Evolutionary conservation across 257 asterid species (phyloP).

Genomic region (Echites panduratus): DNA sequence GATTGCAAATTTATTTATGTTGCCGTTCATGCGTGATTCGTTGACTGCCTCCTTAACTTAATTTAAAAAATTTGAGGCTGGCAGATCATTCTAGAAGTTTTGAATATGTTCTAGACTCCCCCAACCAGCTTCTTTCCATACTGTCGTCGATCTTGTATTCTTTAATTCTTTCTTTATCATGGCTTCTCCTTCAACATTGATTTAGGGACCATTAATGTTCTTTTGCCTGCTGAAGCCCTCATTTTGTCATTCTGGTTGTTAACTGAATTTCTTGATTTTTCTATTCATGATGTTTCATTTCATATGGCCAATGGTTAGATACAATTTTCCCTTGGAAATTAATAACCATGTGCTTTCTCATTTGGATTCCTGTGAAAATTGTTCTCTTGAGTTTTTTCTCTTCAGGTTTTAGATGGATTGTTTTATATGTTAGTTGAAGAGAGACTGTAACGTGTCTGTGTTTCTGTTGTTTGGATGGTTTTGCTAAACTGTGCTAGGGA

Average conservation of each 20-base stretch:
- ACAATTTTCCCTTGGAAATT: not conserved
- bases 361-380: not conserved
- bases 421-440: slow-evolving; percentile 17
- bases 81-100: not conserved
- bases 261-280: not conserved
- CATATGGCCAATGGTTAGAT: not conserved
- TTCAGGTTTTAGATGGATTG: not conserved
- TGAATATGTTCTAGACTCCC: not conserved
- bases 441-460: not conserved
- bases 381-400: not conserved
- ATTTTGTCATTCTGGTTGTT: not conserved
- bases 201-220: not conserved
- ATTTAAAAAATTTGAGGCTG: not conserved
- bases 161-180: not conserved
- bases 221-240: not conserved
- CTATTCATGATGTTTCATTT: not conserved
- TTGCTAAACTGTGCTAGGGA: too few relatives aligned
- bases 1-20: not conserved
- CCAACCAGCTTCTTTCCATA: not conserved
- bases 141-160: not conserved
- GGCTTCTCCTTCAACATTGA: not conserved
- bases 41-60: not conserved
- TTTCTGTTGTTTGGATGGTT: not conserved
- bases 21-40: not conserved
- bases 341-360: too few relatives aligned